Conservation (phyloP, 208 protist species). For the Leishmania amazonensis region DNA sequence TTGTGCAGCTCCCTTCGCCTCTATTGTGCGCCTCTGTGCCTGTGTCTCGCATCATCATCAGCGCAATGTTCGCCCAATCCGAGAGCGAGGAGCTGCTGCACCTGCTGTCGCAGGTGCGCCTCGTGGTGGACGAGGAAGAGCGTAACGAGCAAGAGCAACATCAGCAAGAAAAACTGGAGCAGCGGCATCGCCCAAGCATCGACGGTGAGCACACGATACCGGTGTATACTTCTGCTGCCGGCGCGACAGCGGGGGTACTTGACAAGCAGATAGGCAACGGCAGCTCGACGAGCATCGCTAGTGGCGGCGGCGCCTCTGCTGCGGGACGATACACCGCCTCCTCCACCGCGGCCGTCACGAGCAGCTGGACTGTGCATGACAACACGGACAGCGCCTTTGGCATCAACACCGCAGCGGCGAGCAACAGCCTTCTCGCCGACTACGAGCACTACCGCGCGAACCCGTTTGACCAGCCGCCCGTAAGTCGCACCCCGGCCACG, state of each 20-base stretch:
- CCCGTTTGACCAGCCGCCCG: neutral
- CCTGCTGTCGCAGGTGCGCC: slow-evolving; percentile 34
- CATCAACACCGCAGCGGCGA: neutral
- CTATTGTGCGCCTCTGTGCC: neutral
- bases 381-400: slow-evolving; percentile 4
- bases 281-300: neutral
- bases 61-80: slow-evolving; percentile 30
- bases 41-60: neutral
- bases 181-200: neutral
- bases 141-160: slow-evolving; percentile 9
- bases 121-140: slow-evolving; percentile 22
- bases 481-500: slow-evolving; percentile 19
- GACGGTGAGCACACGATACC: neutral
- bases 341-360: slow-evolving; percentile 19
- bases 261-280: slow-evolving; percentile 1
- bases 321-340: slow-evolving; percentile 26
- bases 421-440: slow-evolving; percentile 1
- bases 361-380: slow-evolving; percentile 26
- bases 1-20: neutral
- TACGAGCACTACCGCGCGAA: neutral
- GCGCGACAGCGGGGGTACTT: neutral
- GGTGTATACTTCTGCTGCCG: neutral
- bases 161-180: slow-evolving; percentile 3
- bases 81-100: slow-evolving; percentile 37
- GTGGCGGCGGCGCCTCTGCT: neutral